These are phyloP conservation scores for Saccharomycopsis capsularis DNA, from an alignment of 805 yeast genomes.

Conservation along the genomic window DNA sequence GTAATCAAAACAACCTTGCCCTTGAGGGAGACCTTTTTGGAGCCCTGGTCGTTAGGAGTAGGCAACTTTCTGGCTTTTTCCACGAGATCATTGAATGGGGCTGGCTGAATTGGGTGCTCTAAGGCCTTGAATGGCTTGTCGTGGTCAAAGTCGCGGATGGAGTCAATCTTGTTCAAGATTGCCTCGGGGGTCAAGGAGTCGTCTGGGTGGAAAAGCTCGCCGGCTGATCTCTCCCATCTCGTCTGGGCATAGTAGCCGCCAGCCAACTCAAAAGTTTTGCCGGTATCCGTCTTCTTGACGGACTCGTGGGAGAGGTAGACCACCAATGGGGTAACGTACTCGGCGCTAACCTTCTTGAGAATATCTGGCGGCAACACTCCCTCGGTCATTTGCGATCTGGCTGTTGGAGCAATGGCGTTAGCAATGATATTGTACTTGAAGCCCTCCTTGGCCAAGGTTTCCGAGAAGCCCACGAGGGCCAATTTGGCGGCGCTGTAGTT, in stretches of 20 bases:
- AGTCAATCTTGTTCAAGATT: conserved; percentile 58
- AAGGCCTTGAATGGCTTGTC: conserved; percentile 46
- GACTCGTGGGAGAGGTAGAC: conserved; percentile 68
- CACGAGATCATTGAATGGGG: conserved; percentile 61
- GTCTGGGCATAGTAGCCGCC: conserved; percentile 90
- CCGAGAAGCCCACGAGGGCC: conserved; percentile 85
- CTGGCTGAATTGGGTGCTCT: conserved; percentile 64
- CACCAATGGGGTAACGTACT: conserved; percentile 87
- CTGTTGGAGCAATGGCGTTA: conserved; percentile 89
- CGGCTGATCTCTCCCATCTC: conserved; percentile 91
- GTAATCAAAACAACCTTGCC: conserved; percentile 86
- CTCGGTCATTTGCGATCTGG: conserved; percentile 95
- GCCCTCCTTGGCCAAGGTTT: conserved; percentile 94
- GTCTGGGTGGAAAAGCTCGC: conserved; percentile 76
- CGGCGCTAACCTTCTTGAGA: conserved; percentile 74
- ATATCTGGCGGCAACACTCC: conserved; percentile 78
- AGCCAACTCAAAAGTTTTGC: conserved; percentile 84
- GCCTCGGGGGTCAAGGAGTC: conserved; percentile 77
- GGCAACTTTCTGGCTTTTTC: conserved; percentile 46
- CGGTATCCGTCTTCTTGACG: conserved; percentile 45
- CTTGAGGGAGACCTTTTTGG: conserved; percentile 52
- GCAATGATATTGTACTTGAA: conserved; percentile 72
- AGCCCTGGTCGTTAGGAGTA: conserved; percentile 48
- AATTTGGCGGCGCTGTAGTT: conserved; percentile 92
- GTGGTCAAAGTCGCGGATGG: conserved; percentile 51